These are phyloP conservation scores for Rhipidocladum racemiflorum DNA, from an alignment of 176 grass and related monocot genomes.

Conservation along the genomic window DNA sequence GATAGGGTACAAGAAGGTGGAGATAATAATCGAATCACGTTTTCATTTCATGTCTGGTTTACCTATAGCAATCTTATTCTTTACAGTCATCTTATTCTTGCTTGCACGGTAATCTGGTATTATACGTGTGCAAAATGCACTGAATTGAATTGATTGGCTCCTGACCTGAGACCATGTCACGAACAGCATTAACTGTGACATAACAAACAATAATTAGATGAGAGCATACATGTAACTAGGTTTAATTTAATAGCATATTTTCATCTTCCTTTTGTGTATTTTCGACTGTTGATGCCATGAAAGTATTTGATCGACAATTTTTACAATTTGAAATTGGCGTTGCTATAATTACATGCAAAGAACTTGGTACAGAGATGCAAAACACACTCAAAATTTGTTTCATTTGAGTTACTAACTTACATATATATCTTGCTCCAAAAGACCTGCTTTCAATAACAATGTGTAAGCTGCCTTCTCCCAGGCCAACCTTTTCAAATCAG, in stretches of 20 bases:
- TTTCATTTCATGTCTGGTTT: conserved; percentile 24
- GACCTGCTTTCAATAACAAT: neutral
- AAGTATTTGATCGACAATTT: neutral
- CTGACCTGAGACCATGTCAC: conserved; percentile 7
- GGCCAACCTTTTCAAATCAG: neutral
- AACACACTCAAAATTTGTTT: neutral
- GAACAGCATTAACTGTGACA: neutral
- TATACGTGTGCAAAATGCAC: conserved; percentile 16
- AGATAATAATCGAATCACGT: conserved; percentile 27
- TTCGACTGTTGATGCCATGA: neutral
- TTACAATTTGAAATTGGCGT: neutral
- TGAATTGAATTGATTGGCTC: conserved; percentile 29
- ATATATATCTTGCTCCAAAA: neutral
- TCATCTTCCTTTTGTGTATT: conserved; percentile 10
- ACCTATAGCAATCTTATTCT: conserved; percentile 7
- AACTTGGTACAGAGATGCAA: neutral
- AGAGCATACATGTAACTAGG: conserved; percentile 6
- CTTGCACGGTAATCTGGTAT: conserved; percentile 10
- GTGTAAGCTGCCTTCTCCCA: neutral
- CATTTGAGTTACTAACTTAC: neutral
- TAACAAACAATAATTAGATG: conserved; percentile 4
- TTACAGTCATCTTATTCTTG: conserved; percentile 15
- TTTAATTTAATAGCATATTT: conserved; percentile 6
- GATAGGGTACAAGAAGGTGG: conserved; percentile 16
- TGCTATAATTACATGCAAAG: neutral